Base-by-base conservation (phyloP, 371 early-diverging fungal species). In the Choanephora cucurbitarum region DNA sequence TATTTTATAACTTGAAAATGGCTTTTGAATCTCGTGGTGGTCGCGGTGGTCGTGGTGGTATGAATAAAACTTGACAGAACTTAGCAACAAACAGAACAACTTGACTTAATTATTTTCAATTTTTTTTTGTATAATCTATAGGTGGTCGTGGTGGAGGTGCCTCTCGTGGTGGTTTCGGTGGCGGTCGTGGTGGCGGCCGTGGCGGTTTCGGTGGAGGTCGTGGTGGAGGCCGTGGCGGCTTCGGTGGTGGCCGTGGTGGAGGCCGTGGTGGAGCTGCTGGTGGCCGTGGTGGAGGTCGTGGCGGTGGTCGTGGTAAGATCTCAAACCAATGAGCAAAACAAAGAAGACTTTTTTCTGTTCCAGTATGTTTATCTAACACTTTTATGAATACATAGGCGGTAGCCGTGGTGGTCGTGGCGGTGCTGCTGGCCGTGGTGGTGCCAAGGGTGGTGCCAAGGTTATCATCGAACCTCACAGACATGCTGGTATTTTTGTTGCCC, bases 401-500 rank as follows among this genome's bases (percentile, higher is more conserved):
- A 76, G 83, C 23, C 70, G 70, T 40, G 74, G 74, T 45, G 71
- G 78, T 50, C 78, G 80, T 24, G 76, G 76, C 39, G 70, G 76
- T 51, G 77, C 83, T 37, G 78, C 72, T 22, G 68, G 52, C 42
- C 58, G 73, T 49, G 75, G 91, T 14, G 95, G 95, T 32, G 94
- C 92, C 60, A 82, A 77, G 63, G 95, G 93, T 28, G 94, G 94
- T 28, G 82, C 90, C 74, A 94, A 91, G 82, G 94, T 99, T 41
- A 85, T 99, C 49, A 85, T 98, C 57, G 96, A 96, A 79, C 99
- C 99, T 44, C 97, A 96, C 73, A 89, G 97, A 79, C 99, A 98
- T 82, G 91, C 90, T 67, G 87, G 87, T 73, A 91, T 99, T 68
- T 99, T 95, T 69, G 87, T 99, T 75, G 97, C 97, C 32, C 89